phyloP scores from a whole-genome alignment of 805 yeast genomes.

The Nakazawaea holstii region DNA sequence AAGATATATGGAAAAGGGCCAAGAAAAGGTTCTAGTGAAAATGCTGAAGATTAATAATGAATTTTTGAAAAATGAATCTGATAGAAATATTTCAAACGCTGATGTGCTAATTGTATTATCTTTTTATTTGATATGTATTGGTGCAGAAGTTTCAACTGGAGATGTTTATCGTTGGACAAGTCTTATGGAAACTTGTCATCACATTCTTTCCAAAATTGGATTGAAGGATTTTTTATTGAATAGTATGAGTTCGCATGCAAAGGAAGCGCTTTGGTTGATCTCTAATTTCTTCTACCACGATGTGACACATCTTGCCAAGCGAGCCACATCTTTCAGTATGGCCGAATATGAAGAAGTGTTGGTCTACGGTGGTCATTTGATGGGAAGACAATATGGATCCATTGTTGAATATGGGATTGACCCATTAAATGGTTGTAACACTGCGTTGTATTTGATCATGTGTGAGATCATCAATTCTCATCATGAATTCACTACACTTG shows the following conservation, averaged over 20 bases:
- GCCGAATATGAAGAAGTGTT: conserved; percentile 29
- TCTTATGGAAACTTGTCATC: conserved; percentile 26
- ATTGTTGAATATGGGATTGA: conserved; percentile 32
- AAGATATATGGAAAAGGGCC: conserved; percentile 17
- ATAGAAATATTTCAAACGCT: conserved; percentile 11
- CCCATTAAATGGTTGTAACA: conserved; percentile 39
- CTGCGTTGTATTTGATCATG: conserved; percentile 30
- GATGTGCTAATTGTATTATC: conserved; percentile 23
- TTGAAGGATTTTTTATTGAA: not conserved
- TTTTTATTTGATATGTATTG: conserved; percentile 24
- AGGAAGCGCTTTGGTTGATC: conserved; percentile 35
- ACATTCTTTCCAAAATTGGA: conserved; percentile 26
- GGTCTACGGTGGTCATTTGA: conserved; percentile 20
- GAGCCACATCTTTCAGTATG: conserved; percentile 33
- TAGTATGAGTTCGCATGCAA: conserved; percentile 17
- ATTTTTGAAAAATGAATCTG: not conserved
- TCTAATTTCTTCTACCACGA: conserved; percentile 40
- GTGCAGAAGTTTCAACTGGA: conserved; percentile 31
- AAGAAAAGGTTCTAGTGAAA: conserved; percentile 17
- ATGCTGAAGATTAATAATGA: conserved; percentile 10
- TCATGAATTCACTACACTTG: conserved; percentile 22
- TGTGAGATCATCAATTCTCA: conserved; percentile 35
- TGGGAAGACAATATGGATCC: not conserved
- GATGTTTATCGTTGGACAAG: conserved; percentile 33
- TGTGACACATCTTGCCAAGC: conserved; percentile 27